Evolutionary conservation across 2,329 filamentous ascomycete species (phyloP), one percentile per base, ranked within the genome.

Genomic region (Neurospora sp.): DNA sequence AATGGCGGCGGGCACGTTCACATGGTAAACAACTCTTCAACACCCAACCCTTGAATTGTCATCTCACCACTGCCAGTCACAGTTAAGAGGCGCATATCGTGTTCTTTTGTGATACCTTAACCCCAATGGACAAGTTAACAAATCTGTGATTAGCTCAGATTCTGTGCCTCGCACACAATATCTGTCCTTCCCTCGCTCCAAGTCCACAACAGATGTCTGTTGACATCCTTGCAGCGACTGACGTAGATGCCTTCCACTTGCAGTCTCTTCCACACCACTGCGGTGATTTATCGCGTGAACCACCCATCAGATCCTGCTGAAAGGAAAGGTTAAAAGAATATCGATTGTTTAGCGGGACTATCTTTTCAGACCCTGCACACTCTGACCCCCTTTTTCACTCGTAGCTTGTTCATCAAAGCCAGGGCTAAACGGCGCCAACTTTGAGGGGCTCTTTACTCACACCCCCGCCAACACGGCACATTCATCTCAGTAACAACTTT

Each of bases 211-310:
- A 62, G 15, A 36, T 62, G 52, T 62, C 28, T 33, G 3, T 33
- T 28, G 8, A 33, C 43, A 69, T 68, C 71, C 72, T 68, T 70
- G 72, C 68, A 43, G 69, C 70, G 69, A 71, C 70, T 72, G 71
- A 71, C 72, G 72, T 73, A 71, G 68, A 62, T 70, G 43, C 69
- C 69, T 68, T 33, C 28, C 8, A 62, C 23, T n/a, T 62, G 23
- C 52, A 62, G 23, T 33, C 52, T 36, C 11, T 52, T 52, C 43
- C 43, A 52, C 19, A 23, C 11, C 6, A 33, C 19, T 33, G 23
- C 23, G 46, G 46, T 57, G 46, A 8, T 57, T 33, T 33, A 33
- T 57, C 23, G 23, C 12, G 46, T 57, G 19, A 57, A 28, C 11
- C 28, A 15, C 23, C 23, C 52, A 33, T 62, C 4, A 33, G 52